These are phyloP conservation scores for Lyophyllum semitale DNA, from an alignment of 768 basidiomycete species.

Conservation along the genomic window DNA sequence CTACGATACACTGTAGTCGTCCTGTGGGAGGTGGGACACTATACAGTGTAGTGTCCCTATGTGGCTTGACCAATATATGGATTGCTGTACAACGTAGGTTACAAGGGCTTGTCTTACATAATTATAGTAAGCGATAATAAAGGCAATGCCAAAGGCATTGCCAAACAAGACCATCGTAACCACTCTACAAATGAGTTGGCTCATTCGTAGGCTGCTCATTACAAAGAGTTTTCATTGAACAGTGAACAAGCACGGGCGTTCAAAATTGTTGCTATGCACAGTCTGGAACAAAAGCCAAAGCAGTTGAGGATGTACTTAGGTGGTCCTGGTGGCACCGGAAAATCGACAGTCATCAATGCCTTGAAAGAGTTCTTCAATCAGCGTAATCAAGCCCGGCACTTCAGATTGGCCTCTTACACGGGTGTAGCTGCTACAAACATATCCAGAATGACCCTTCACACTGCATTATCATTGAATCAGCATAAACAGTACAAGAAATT, in stretches of 20 bases:
- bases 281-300: not conserved
- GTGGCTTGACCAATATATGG: too few species aligned
- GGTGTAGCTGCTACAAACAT: constrained; percentile 42
- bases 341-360: constrained; percentile 38
- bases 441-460: constrained; percentile 39
- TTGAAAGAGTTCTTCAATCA: constrained; percentile 31
- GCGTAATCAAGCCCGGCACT: constrained; percentile 20
- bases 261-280: constrained; percentile 26
- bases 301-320: constrained; percentile 32
- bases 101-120: too few species aligned
- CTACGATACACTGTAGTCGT: too few species aligned
- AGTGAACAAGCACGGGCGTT: constrained; percentile 32
- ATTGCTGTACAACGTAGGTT: too few species aligned
- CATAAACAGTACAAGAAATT: not conserved
- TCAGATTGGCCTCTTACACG: constrained; percentile 35
- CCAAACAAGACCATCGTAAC: too few species aligned
- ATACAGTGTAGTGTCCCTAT: too few species aligned
- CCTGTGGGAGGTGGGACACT: too few species aligned
- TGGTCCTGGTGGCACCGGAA: constrained; percentile 45
- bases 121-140: too few species aligned
- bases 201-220: too few species aligned
- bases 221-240: constrained; percentile 24
- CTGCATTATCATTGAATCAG: constrained; percentile 20
- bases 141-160: too few species aligned
- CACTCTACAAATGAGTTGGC: too few species aligned